phyloP scores from a whole-genome alignment of 2,329 filamentous ascomycete genomes.

The Pseudopyricularia cyperi region DNA sequence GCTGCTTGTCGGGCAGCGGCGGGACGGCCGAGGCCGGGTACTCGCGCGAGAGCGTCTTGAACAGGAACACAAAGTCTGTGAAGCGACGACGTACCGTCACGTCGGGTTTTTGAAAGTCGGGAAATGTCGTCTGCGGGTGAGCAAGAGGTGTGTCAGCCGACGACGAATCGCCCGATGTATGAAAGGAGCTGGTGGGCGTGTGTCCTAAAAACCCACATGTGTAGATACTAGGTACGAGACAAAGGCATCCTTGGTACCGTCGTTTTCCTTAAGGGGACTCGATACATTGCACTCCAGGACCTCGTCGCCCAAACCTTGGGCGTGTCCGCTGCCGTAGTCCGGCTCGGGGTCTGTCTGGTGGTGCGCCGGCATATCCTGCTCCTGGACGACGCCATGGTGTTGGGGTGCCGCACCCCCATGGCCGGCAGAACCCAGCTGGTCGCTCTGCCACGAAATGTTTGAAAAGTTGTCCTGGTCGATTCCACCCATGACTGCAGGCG shows the following conservation, averaged over 20 bases:
- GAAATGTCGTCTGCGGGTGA: slow-evolving; percentile 66
- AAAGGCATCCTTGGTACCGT: slow-evolving; percentile 92
- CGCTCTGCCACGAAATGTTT: slow-evolving; percentile 65
- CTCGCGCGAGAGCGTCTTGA: slow-evolving; percentile 76
- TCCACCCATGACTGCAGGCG: slow-evolving; percentile 23
- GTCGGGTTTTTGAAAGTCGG: slow-evolving; percentile 73
- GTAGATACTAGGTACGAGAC: slow-evolving; percentile 93
- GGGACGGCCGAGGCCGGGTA: slow-evolving; percentile 88
- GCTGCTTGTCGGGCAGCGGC: slow-evolving; percentile 93
- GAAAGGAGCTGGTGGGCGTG: neutral
- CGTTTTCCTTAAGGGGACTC: slow-evolving; percentile 83
- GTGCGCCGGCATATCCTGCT: slow-evolving; percentile 12
- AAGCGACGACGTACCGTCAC: slow-evolving; percentile 80
- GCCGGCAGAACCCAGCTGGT: slow-evolving; percentile 32
- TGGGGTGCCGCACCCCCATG: slow-evolving; percentile 22
- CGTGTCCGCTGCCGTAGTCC: slow-evolving; percentile 40
- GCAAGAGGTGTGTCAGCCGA: no score
- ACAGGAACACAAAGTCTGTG: slow-evolving; percentile 95
- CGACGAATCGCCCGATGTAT: slow-evolving; percentile 8
- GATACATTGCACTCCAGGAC: slow-evolving; percentile 73
- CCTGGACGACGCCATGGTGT: slow-evolving; percentile 17
- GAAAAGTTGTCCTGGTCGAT: slow-evolving; percentile 62
- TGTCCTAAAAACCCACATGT: slow-evolving; percentile 40
- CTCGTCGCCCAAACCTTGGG: slow-evolving; percentile 55
- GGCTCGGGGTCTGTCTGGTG: slow-evolving; percentile 28